Evolutionary conservation across 2,329 filamentous ascomycete species (phyloP).

Genomic region (Fusarium udum): DNA sequence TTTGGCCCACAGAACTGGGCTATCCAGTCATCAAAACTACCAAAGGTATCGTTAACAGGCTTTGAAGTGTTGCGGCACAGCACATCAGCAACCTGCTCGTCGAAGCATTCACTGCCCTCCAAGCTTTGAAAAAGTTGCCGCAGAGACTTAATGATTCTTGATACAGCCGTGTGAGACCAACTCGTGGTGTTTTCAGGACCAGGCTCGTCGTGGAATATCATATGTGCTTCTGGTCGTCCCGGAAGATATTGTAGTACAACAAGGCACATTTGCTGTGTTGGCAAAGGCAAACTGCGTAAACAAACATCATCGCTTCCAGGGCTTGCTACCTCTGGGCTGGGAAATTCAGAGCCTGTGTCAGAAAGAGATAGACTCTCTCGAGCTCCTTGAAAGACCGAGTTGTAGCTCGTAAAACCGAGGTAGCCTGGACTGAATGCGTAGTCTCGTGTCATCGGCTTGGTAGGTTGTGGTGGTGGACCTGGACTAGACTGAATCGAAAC

Average conservation of each 20-base stretch:
- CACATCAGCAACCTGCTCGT: constrained; percentile 50
- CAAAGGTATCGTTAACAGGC: constrained; percentile 49
- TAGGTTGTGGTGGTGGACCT: constrained; percentile 5
- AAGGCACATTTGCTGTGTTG: constrained; percentile 30
- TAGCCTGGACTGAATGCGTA: constrained; percentile 48
- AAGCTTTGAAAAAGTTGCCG: constrained; percentile 46
- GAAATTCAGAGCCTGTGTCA: constrained; percentile 14
- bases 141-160: constrained; percentile 47
- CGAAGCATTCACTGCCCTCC: constrained; percentile 37
- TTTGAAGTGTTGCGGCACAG: constrained; percentile 52
- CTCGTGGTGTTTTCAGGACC: constrained; percentile 31
- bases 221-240: constrained; percentile 14
- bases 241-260: constrained; percentile 20
- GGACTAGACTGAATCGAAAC: neutral
- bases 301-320: constrained; percentile 3
- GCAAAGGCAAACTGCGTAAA: constrained; percentile 33
- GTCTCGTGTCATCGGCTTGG: constrained; percentile 10
- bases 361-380: constrained; percentile 50
- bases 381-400: constrained; percentile 53
- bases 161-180: constrained; percentile 48
- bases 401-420: constrained; percentile 57
- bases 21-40: constrained; percentile 49
- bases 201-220: constrained; percentile 20
- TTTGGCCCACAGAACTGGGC: constrained; percentile 51
- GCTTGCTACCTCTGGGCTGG: neutral